phyloP scores from a whole-genome alignment of 2,329 filamentous ascomycete species.

The Diplocarpon rosae region DNA sequence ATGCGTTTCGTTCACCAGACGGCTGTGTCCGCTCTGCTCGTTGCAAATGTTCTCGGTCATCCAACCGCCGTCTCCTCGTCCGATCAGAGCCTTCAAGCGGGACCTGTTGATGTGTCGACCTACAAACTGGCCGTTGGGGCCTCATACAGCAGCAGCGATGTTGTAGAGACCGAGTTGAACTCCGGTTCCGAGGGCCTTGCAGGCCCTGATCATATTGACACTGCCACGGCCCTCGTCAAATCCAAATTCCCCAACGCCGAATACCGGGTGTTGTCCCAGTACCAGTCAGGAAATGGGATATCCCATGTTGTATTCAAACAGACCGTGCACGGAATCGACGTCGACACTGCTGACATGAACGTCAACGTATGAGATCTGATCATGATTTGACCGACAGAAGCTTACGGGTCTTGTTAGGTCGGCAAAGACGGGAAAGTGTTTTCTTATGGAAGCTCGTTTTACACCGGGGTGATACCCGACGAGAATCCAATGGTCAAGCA shows the following conservation, averaged over 20 bases:
- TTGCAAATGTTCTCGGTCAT: conserved; percentile 5
- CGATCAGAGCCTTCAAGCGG: conserved; percentile 1
- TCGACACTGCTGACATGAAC: conserved; percentile 4
- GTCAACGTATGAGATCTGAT: background rate
- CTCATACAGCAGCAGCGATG: conserved; percentile 2
- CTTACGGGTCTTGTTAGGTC: background rate
- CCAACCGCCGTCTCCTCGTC: conserved; percentile 1
- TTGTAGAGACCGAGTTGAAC: background rate
- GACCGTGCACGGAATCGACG: conserved; percentile 3
- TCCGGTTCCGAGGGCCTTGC: conserved; percentile 1
- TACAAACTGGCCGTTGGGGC: conserved; percentile 4
- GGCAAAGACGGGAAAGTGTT: background rate
- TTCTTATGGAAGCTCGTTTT: conserved; percentile 39
- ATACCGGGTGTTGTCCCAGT: conserved; percentile 42
- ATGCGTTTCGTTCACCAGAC: conserved; percentile 8
- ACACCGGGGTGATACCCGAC: conserved; percentile 34
- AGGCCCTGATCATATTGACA: conserved; percentile 29
- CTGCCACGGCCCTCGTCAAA: conserved; percentile 36
- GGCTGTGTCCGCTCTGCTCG: conserved; percentile 1
- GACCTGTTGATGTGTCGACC: conserved; percentile 3
- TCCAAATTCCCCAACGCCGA: conserved; percentile 27
- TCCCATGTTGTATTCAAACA: conserved; percentile 3
- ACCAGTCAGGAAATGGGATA: conserved; percentile 20
- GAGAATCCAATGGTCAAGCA: conserved; percentile 32
- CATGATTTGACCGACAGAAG: background rate